A percentile compares a stretch with the other conserved stretches of the same genome.
These are phyloP conservation scores for Cladophialophora carrionii DNA, from an alignment of 2,329 filamentous ascomycete genomes.

Conservation along the genomic window DNA sequence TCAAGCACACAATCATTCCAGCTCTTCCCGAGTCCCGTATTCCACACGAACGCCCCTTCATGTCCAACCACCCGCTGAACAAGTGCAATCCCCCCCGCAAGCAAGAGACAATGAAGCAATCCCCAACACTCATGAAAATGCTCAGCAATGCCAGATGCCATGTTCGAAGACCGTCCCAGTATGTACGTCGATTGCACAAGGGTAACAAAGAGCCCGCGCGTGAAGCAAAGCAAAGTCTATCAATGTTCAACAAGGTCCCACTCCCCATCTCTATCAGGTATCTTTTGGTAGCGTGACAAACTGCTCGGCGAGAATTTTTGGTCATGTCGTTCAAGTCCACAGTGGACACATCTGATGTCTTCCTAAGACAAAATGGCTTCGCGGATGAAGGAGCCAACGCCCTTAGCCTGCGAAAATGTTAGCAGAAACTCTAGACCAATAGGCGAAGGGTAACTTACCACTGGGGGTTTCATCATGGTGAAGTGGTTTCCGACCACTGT, in stretches of 20 bases:
- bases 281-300: slow-evolving; percentile 24
- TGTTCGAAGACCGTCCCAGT: slow-evolving; percentile 16
- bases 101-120: slow-evolving; percentile 1
- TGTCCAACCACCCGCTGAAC: not conserved
- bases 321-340: slow-evolving; percentile 15
- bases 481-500: slow-evolving; percentile 47
- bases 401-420: slow-evolving; percentile 36
- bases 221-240: slow-evolving; percentile 20
- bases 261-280: slow-evolving; percentile 24
- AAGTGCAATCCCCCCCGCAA: not conserved
- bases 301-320: slow-evolving; percentile 7
- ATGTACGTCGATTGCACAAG: slow-evolving; percentile 23
- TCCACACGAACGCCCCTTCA: slow-evolving; percentile 2
- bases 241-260: slow-evolving; percentile 18
- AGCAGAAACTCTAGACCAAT: slow-evolving; percentile 12
- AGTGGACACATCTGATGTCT: slow-evolving; percentile 7
- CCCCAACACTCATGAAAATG: slow-evolving; percentile 33
- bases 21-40: slow-evolving; percentile 1
- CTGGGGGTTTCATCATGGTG: slow-evolving; percentile 46
- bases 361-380: slow-evolving; percentile 33
- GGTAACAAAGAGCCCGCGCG: slow-evolving; percentile 10
- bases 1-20: not conserved
- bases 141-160: slow-evolving; percentile 17
- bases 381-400: slow-evolving; percentile 38
- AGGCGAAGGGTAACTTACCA: slow-evolving; percentile 34